Evolutionary conservation across 371 early-diverging fungal genomes (phyloP).

Genomic region (Nematocida homosporus): DNA sequence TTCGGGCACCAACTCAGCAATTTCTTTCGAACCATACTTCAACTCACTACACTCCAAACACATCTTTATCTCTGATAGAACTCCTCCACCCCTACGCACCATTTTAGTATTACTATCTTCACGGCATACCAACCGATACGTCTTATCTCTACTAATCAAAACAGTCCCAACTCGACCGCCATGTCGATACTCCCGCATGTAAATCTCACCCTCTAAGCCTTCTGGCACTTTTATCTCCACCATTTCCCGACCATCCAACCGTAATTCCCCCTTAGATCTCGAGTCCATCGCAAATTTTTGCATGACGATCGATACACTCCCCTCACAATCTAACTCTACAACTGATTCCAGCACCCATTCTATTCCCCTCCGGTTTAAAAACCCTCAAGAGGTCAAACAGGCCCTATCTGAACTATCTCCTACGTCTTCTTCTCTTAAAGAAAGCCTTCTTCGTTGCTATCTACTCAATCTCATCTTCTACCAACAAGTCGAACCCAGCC

Average conservation of each 20-base stretch:
- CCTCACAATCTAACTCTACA: too few species aligned
- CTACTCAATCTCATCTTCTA: conserved; percentile 49
- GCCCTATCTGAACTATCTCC: background rate
- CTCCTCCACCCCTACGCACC: conserved; percentile 2
- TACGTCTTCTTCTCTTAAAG: conserved; percentile 17
- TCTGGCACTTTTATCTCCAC: conserved; percentile 22
- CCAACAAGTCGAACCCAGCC: conserved; percentile 38
- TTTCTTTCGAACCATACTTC: conserved; percentile 9
- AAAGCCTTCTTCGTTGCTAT: conserved; percentile 43
- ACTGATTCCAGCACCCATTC: too few species aligned
- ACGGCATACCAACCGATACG: conserved; percentile 32
- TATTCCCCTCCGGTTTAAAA: conserved; percentile 25
- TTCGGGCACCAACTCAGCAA: conserved; percentile 28
- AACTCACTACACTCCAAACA: conserved; percentile 16
- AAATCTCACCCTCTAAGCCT: conserved; percentile 1
- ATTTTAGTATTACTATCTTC: conserved; percentile 45
- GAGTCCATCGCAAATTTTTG: conserved; percentile 9
- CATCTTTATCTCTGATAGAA: background rate
- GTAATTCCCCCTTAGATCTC: too few species aligned
- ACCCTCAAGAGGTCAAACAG: conserved; percentile 34
- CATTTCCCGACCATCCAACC: background rate
- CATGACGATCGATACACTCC: background rate
- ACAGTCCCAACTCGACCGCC: conserved; percentile 13
- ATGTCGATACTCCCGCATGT: conserved; percentile 14
- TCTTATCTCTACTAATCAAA: conserved; percentile 11